Base-by-base conservation (phyloP, 345 rosid species). In the Syzygium jambos region DNA sequence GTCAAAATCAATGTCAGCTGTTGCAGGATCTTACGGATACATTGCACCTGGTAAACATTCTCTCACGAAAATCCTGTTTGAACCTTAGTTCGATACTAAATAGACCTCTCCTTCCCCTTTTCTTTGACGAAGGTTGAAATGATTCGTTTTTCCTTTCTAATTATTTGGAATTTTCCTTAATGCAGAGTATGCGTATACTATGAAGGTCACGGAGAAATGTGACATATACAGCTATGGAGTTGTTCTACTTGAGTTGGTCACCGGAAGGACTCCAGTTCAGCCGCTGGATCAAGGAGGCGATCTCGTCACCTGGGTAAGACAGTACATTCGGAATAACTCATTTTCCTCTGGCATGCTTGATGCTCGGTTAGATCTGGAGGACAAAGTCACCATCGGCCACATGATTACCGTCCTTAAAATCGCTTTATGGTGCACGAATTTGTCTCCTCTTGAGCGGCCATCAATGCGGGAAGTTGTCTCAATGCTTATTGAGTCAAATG, bases 11-110 rank as follows among this genome's bases (percentile, higher is more conserved):
- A 93, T 98, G 93, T 96, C 99, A 56, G 99, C 98, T 2, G 96
- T 98, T 2, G 99, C 98, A 52, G 99, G 99, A 89, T 96, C 99
- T 21, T 98, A 98, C 87, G 99, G 99, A 13, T 98, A 98, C 91
- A 98, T 98, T 14, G 99, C 99, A 41, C 99, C 99, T 2, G 99
- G 99, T 98, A 93, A 61, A 93, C 68, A 2, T 65, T 86, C 55
- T 30, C 52, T 46, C 56, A 16, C 56, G 4, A 65, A 13, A 51
- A 86, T 65, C 41, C 55, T 21, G 49, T 25, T 53, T n/a, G 43
- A 52, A 30, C 46, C n/a, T 84, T 52, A 16, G 23, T 84, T 9
- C 27, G 4, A 49, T 68, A 41, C 57, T 63, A 61, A 43, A 34
- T 65, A 27, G 59, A 52, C 46, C 82, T 73, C 49, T 73, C 82